Evolutionary conservation across 225 moss, liverwort and hornwort species (phyloP), one percentile per base, ranked within the genome.

Genomic region (Rhytidiadelphus loreus): DNA sequence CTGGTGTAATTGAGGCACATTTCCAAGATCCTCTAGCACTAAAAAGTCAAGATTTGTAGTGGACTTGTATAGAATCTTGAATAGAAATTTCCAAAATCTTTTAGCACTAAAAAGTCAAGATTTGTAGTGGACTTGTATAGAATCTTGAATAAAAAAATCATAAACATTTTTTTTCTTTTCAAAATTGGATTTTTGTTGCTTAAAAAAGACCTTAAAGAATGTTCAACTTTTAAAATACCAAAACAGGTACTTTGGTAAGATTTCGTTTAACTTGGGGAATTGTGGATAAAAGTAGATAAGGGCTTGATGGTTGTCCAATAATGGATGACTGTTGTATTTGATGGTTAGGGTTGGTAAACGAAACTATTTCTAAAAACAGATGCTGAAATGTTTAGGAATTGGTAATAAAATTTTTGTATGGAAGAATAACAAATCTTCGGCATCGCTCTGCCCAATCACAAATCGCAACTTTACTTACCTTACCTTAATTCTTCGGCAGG

Each of bases 141-240:
- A 46, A 46, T 73, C 29, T 44, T 17, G 46, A 46, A 44, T 17
- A 16, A 5, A 44, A 46, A 72, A 46, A 17, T 9, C 18, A 29
- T 9, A 2, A 19, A 48, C 7, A 4, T 29, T 43, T 48, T 32
- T 48, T 32, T 14, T 46, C 13, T 70, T 70, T 30, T 15, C 11
- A 29, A 32, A 48, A 19, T 48, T 3, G 0, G 7, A 30, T 7
- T 20, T 11, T 32, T 30, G 25, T 25, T 41, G 19, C 30, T 32
- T 48, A 11, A 48, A 48, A 20, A 48, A 30, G 2, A 74, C 1
- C 18, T 32, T 9, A 2, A 2, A 29, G 5, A 19, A 2, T 74
- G 1, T 19, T 19, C 18, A 19, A 12, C 20, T 41, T 12, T 8
- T 13, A 5, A 11, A 18, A 30, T 3, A 18, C 1, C 11, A 0